Evolutionary conservation across 2,329 filamentous ascomycete species (phyloP), one percentile per base, ranked within the genome.

Genomic region (Exutisphaerella laricina): DNA sequence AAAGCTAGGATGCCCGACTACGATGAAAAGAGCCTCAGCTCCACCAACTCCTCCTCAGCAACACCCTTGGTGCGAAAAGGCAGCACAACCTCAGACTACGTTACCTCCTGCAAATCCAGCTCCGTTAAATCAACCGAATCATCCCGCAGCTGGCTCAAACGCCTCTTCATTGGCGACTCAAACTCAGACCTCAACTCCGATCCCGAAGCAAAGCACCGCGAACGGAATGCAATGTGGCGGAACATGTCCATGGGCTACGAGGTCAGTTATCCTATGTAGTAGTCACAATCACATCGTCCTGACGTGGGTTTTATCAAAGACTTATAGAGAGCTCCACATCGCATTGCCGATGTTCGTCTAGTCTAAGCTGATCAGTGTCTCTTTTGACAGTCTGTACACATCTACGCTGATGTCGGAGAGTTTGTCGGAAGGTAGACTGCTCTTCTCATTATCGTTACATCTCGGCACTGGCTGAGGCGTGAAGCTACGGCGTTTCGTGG

Each of bases 211-310:
- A 45, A 45, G 22, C 21, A 31, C 7, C 29, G 34, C 20, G 46
- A 48, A 31, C 22, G 41, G 29, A 39, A 35, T 23, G 39, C 41
- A 16, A 48, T 48, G 46, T 48, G 46, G 46, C 22, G 39, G 34
- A 48, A 43, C 30, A 45, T 45, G 46, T 32, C 22, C 20, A 44
- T 48, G 33, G 46, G 46, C 21, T 48, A 48, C 16, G 46, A 43
- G 25, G 40, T 43, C 21, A 37, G 40, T 32, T 18, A 9, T 31
- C 31, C 3, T 37, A 9, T 16, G n/a, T 13, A 29, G 4, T 7
- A 22, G 6, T 9, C 5, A 13, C 16, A 40, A 40, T 7, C 4
- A 23, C 18, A 26, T 26, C 6, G 23, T 13, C 22, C 38, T 22
- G 28, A 40, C 10, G 10, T 21, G 8, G n/a, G n/a, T 31, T 25